Conservation (phyloP, 129 eudicot species). For the Deinandra increscens region DNA sequence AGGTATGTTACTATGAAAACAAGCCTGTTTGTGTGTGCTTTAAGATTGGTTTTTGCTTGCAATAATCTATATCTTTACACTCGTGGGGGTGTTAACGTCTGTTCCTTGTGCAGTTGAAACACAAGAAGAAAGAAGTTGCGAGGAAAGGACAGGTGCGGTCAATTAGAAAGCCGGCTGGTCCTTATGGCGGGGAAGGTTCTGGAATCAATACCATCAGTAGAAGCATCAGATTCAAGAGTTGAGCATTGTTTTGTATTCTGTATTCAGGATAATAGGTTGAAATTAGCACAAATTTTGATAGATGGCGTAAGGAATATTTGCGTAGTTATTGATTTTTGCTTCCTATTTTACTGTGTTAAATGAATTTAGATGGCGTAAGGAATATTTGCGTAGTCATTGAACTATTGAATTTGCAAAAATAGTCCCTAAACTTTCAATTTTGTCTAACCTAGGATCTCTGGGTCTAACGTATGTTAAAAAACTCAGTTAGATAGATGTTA, state of each 20-base stretch:
- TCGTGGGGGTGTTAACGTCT: neutral
- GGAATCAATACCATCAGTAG: conserved; percentile 76
- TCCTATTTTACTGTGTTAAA: neutral
- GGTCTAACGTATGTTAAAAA: too few species aligned
- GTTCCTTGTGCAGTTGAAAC: conserved; percentile 48
- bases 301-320: neutral
- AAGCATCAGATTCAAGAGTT: conserved; percentile 60
- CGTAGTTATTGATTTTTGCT: conserved; percentile 5
- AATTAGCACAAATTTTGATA: conserved; percentile 14
- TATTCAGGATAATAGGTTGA: neutral
- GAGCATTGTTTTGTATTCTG: neutral
- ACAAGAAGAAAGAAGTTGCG: conserved; percentile 49
- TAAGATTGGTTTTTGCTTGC: conserved; percentile 6
- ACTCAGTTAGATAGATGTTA: too few species aligned
- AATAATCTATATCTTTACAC: neutral
- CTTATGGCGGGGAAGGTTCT: conserved; percentile 72
- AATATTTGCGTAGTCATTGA: too few species aligned
- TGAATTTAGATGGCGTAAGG: too few species aligned
- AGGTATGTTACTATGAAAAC: conserved; percentile 38
- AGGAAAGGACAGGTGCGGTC: conserved; percentile 74
- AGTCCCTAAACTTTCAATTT: too few species aligned
- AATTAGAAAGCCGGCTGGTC: conserved; percentile 42
- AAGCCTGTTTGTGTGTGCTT: neutral
- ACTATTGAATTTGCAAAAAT: too few species aligned
- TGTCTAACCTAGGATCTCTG: too few species aligned